Evolutionary conservation across 306 rosid genomes (phyloP), one percentile per base, ranked within the genome.

Genomic region (Prinsepia uniflora): DNA sequence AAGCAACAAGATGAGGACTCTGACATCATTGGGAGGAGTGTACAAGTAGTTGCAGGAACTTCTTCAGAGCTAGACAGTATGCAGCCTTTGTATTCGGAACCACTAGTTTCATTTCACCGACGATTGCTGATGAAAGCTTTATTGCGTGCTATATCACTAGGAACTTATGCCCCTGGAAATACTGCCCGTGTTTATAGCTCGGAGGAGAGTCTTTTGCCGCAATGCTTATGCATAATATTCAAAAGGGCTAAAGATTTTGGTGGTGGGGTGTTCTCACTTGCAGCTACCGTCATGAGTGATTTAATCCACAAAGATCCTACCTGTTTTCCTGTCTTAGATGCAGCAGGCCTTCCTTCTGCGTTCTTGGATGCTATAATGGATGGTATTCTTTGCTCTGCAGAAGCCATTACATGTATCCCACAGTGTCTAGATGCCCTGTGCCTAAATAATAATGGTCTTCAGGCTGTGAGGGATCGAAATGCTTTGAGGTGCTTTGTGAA

Each of bases 201-300:
- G 63, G 97, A 95, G 78, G 99, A 95, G 92, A 86, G 85, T 77
- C 71, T 88, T 60, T 79, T 95, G 79, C 97, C 96, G 10, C 87
- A 85, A 52, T 89, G 97, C 84, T 85, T 95, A 75, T 89, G 92
- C 80, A 71, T 85, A 75, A 89, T 95, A 55, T 91, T 95, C 65
- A 89, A 81, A 79, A 85, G 90, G 78, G 96, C 97, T 12, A 88
- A 82, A 77, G 91, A 89, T 82, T 95, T 95, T 87, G 99, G 99
- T 73, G 99, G 96, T 71, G 97, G 92, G 72, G 96, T 95, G 68
- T 95, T 91, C 72, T 95, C 97, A 39, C 96, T 91, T 79, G 97
- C 99, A 11, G 96, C 97, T 52, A 87, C 96, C 72, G 99, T 91
- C 76, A 87, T 91, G 96, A 95, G 97, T 77, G 99, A 95, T 79